Evolutionary conservation across 2,329 filamentous ascomycete species (phyloP).

Genomic region (Venturia effusa): DNA sequence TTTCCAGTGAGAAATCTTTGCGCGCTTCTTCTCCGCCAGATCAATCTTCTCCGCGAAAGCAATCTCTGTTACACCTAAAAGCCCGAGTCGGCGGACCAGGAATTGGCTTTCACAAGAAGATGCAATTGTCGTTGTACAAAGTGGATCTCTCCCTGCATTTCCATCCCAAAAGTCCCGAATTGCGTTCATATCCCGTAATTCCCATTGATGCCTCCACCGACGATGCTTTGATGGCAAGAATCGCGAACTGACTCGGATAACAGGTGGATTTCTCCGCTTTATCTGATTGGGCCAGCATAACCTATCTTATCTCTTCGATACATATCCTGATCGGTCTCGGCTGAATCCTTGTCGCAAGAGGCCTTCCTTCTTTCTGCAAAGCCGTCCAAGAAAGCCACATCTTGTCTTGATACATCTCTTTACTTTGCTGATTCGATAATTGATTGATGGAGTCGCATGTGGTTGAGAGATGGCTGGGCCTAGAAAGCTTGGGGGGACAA

Average conservation of each 20-base stretch:
- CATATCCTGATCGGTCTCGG: background rate
- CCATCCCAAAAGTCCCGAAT: too few species aligned
- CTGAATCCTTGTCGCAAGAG: background rate
- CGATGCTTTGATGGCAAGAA: background rate
- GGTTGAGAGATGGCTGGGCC: background rate
- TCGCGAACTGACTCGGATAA: background rate
- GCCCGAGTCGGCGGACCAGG: too few species aligned
- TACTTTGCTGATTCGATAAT: background rate
- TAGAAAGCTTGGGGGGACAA: background rate
- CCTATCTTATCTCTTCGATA: background rate
- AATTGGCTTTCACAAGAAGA: too few species aligned
- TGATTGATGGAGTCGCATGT: background rate
- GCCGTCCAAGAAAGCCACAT: background rate
- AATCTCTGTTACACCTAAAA: too few species aligned
- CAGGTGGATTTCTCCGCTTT: background rate
- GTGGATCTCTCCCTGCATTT: background rate
- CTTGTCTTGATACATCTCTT: background rate
- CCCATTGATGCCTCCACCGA: too few species aligned
- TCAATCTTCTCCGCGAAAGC: too few species aligned
- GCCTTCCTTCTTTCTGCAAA: background rate
- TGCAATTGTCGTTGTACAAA: background rate
- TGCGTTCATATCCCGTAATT: too few species aligned
- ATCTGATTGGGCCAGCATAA: background rate
- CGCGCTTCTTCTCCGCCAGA: background rate
- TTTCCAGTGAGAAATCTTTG: background rate